These are phyloP conservation scores for Chytriomyces sp. DNA, from an alignment of 192 early-diverging fungal genomes.

Conservation along the genomic window DNA sequence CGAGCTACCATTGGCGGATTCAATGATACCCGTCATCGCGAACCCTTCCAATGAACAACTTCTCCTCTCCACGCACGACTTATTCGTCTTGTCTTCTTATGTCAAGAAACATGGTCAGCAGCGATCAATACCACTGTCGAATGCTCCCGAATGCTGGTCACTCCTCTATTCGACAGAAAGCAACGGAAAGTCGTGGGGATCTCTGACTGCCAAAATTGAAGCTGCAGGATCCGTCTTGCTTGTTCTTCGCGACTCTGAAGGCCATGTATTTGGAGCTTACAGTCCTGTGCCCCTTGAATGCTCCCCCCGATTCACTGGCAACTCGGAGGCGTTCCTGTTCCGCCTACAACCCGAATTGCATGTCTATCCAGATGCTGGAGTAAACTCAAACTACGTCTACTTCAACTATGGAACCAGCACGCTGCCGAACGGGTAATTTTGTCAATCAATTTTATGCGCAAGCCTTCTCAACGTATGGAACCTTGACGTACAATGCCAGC, in stretches of 20 bases:
- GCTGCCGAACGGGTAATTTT: constrained; percentile 24
- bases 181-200: constrained; percentile 20
- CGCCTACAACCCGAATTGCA: background rate
- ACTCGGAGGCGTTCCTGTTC: constrained; percentile 9
- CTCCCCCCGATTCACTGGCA: background rate
- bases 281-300: background rate
- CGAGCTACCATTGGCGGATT: background rate
- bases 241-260: background rate
- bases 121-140: too few relatives aligned
- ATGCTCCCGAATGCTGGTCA: background rate
- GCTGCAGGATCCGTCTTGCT: constrained; percentile 2
- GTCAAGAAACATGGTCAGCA: background rate
- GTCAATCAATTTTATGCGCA: too few relatives aligned
- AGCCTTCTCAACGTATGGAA: too few relatives aligned
- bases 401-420: constrained; percentile 23
- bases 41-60: background rate
- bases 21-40: background rate
- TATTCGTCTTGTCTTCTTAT: constrained; percentile 3
- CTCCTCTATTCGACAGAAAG: background rate
- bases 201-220: constrained; percentile 1
- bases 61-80: background rate
- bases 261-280: constrained; percentile 1
- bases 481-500: too few relatives aligned
- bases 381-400: constrained; percentile 13
- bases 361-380: background rate